Conservation (phyloP, 805 yeast genomes). For the Kluyveromyces wickerhamii region DNA sequence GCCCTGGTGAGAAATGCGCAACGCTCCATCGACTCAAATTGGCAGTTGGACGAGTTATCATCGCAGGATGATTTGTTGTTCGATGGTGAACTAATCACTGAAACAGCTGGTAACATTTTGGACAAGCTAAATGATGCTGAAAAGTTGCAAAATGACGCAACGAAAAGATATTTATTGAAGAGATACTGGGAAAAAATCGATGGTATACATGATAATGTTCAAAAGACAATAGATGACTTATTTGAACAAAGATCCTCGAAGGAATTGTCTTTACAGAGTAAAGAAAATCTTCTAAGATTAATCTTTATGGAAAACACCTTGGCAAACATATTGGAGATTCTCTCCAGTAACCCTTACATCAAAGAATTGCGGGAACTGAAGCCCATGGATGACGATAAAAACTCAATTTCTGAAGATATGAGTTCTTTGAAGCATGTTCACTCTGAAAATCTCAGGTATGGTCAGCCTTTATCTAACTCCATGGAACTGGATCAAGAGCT, state of each 20-base stretch:
- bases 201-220: conserved; percentile 32
- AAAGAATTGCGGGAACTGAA: conserved; percentile 9
- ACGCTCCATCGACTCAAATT: conserved; percentile 35
- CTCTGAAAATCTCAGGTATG: conserved; percentile 11
- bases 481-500: conserved; percentile 4
- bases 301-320: conserved; percentile 64
- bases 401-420: conserved; percentile 8
- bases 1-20: conserved; percentile 82
- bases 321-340: conserved; percentile 40
- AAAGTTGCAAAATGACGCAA: conserved; percentile 32
- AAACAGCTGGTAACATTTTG: conserved; percentile 61
- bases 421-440: conserved; percentile 17
- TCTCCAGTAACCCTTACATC: conserved; percentile 23
- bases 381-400: conserved; percentile 2
- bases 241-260: conserved; percentile 48
- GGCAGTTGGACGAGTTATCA: conserved; percentile 28
- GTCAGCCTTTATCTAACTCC: neutral
- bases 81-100: conserved; percentile 68
- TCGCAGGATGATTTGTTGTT: conserved; percentile 55
- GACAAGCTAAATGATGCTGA: conserved; percentile 30
- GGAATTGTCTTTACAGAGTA: conserved; percentile 55
- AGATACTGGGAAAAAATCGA: conserved; percentile 37
- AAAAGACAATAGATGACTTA: conserved; percentile 46
- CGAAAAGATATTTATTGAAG: conserved; percentile 32
- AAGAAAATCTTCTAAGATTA: conserved; percentile 64